A percentile compares a stretch with the other conserved stretches of the same genome.
phyloP scores from a whole-genome alignment of 176 grass and related monocot genomes.

The Juncus inflexus region DNA sequence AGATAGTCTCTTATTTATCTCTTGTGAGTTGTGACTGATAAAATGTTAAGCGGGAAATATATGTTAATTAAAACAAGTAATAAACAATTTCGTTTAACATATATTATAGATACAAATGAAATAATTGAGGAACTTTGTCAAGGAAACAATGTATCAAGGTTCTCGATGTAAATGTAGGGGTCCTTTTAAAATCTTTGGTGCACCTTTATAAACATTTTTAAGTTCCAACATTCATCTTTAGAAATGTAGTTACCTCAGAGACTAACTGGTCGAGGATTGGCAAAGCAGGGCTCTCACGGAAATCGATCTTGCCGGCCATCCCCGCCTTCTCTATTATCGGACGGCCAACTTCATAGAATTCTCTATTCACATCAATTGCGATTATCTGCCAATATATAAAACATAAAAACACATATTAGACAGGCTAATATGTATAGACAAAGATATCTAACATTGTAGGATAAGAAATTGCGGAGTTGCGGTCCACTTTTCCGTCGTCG shows the following conservation, averaged over 20 bases:
- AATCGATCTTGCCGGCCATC: conserved; percentile 59
- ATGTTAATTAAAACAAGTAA: no score
- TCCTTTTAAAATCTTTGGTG: no score
- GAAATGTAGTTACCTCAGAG: conserved; percentile 18
- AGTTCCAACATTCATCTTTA: background rate
- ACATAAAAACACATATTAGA: background rate
- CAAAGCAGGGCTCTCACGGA: conserved; percentile 35
- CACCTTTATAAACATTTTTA: background rate
- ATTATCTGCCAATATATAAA: conserved; percentile 31
- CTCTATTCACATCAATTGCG: conserved; percentile 37
- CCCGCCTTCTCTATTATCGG: conserved; percentile 48
- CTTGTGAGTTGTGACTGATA: background rate
- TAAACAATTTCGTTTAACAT: no score
- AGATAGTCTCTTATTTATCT: background rate
- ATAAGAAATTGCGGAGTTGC: background rate
- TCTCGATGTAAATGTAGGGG: no score
- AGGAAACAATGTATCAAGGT: no score
- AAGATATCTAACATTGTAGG: background rate
- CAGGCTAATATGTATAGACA: background rate
- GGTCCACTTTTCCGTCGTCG: conserved; percentile 49
- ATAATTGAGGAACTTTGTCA: no score
- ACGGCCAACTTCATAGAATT: conserved; percentile 43
- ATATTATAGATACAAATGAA: no score
- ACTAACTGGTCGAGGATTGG: conserved; percentile 39
- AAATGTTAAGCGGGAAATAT: no score